Conservation (phyloP, 345 rosid genomes). For the Arabidopsis suecica region DNA sequence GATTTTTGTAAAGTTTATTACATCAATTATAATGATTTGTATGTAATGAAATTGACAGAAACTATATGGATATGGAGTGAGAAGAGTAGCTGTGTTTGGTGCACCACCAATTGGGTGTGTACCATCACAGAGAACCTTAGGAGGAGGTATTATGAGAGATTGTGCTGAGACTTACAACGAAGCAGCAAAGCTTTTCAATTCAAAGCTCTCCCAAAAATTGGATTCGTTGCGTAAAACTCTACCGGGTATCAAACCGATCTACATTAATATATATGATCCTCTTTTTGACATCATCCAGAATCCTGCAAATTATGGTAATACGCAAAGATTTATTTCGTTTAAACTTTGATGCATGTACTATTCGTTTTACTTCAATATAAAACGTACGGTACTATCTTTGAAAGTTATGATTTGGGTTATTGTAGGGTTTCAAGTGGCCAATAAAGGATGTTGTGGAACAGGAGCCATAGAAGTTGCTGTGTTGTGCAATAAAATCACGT, state of each 20-base stretch:
- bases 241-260: constrained; percentile 47
- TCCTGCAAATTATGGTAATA: constrained; percentile 60
- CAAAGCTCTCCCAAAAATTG: constrained; percentile 51
- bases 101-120: constrained; percentile 74
- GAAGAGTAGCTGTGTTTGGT: constrained; percentile 57
- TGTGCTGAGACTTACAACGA: constrained; percentile 55
- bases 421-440: constrained; percentile 62
- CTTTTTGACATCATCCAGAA: constrained; percentile 57
- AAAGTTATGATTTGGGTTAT: constrained; percentile 36
- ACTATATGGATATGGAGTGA: constrained; percentile 60
- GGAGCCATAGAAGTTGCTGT: constrained; percentile 63
- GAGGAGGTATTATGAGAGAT: constrained; percentile 58
- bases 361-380: background rate
- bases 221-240: constrained; percentile 42
- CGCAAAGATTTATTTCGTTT: background rate
- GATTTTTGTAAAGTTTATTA: constrained; percentile 35
- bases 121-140: constrained; percentile 72
- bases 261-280: constrained; percentile 60
- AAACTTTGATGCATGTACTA: background rate
- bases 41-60: constrained; percentile 45
- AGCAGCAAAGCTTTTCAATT: constrained; percentile 61
- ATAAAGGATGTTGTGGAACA: constrained; percentile 75
- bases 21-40: constrained; percentile 44
- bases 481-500: constrained; percentile 53
- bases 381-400: constrained; percentile 3